These are phyloP conservation scores for Datisca glomerata DNA, from an alignment of 306 rosid species.

Conservation along the genomic window DNA sequence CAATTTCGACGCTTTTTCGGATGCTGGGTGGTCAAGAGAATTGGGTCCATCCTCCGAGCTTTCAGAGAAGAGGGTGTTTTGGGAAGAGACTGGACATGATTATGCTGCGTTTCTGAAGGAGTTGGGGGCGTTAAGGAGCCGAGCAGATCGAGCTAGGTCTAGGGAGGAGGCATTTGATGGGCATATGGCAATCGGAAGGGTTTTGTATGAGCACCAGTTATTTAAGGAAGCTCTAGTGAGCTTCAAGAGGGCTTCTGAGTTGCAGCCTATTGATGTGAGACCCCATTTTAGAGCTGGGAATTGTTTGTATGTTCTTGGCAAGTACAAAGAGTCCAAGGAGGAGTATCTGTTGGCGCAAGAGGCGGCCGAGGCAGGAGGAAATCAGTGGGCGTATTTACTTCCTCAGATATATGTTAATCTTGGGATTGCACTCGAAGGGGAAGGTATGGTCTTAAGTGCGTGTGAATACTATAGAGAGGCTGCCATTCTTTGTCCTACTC, in stretches of 20 bases:
- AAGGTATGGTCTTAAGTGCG: constrained; percentile 99
- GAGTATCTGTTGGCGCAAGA: constrained; percentile 85
- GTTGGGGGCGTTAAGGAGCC: constrained; percentile 59
- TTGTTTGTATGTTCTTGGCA: constrained; percentile 66
- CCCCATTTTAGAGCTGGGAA: constrained; percentile 96
- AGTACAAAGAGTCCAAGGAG: constrained; percentile 69
- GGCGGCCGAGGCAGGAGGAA: constrained; percentile 90
- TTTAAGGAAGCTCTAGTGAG: constrained; percentile 82
- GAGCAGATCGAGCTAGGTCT: constrained; percentile 82
- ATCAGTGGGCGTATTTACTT: constrained; percentile 93
- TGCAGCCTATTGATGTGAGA: constrained; percentile 94
- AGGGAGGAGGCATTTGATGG: constrained; percentile 97
- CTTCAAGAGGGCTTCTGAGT: constrained; percentile 86
- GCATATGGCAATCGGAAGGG: constrained; percentile 96
- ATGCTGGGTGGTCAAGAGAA: constrained; percentile 96
- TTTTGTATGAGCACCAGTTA: constrained; percentile 79
- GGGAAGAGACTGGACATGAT: constrained; percentile 93
- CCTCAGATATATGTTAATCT: constrained; percentile 95
- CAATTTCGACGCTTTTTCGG: constrained; percentile 72
- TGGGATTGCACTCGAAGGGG: constrained; percentile 93
- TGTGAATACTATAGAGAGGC: constrained; percentile 98
- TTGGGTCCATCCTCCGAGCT: constrained; percentile 78
- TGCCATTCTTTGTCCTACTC: constrained; percentile 94
- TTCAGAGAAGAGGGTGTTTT: constrained; percentile 65
- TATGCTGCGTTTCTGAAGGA: constrained; percentile 65